Percentiles rank a stretch among this genome's conserved stretches.
Evolutionary conservation across 371 early-diverging fungal genomes (phyloP).

Genomic region (Mucor sp.): DNA sequence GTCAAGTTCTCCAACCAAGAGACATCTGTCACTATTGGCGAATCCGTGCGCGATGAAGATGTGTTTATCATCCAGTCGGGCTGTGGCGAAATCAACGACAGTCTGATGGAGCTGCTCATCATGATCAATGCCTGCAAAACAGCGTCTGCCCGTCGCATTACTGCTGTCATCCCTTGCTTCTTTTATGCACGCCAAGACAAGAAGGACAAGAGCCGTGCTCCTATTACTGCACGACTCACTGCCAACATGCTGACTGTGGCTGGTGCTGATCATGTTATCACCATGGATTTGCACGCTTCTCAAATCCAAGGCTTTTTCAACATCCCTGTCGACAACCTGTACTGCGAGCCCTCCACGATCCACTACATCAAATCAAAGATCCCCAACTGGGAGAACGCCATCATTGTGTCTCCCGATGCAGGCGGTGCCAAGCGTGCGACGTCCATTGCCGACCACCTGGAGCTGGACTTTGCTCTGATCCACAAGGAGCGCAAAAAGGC

Average conservation of each 20-base stretch:
- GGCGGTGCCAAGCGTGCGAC: slow-evolving; percentile 99
- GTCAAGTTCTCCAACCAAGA: slow-evolving; percentile 97
- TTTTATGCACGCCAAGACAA: slow-evolving; percentile 97
- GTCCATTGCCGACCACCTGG: slow-evolving; percentile 92
- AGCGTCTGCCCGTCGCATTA: slow-evolving; percentile 91
- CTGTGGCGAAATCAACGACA: slow-evolving; percentile 92
- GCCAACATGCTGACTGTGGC: slow-evolving; percentile 96
- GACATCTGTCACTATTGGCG: slow-evolving; percentile 94
- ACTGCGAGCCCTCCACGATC: slow-evolving; percentile 90
- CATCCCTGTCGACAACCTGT: slow-evolving; percentile 96
- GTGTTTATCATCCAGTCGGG: slow-evolving; percentile 91
- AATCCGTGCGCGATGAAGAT: slow-evolving; percentile 95
- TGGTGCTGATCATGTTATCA: slow-evolving; percentile 97
- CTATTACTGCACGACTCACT: slow-evolving; percentile 91
- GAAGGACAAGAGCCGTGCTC: slow-evolving; percentile 94
- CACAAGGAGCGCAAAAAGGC: slow-evolving; percentile 98
- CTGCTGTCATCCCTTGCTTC: slow-evolving; percentile 98
- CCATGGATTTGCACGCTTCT: slow-evolving; percentile 96
- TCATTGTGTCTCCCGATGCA: slow-evolving; percentile 97
- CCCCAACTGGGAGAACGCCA: slow-evolving; percentile 79
- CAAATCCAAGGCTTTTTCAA: slow-evolving; percentile 99
- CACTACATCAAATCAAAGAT: slow-evolving; percentile 90
- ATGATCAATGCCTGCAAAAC: slow-evolving; percentile 97
- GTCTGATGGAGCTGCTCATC: slow-evolving; percentile 95
- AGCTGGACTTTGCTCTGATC: slow-evolving; percentile 97